phyloP scores from a whole-genome alignment of 164 flowering plant genomes.

The Sedum album region DNA sequence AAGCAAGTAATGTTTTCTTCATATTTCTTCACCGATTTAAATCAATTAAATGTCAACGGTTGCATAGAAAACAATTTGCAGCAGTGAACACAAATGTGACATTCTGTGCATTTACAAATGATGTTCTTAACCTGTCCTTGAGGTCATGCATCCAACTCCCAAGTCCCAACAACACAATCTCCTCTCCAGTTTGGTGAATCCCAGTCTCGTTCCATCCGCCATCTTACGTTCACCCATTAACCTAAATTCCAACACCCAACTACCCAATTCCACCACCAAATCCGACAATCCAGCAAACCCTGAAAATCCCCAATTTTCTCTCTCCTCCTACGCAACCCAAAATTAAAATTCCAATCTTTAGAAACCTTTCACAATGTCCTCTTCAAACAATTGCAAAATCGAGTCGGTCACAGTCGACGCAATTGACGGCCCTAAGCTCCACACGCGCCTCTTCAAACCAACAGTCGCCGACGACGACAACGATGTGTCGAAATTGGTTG shows the following conservation, averaged over 20 bases:
- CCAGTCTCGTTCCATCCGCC: neutral
- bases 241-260: neutral
- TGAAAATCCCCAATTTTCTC: neutral
- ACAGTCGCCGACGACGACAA: slow-evolving; percentile 23
- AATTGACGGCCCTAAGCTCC: slow-evolving; percentile 52
- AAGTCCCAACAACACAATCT: neutral
- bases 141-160: neutral
- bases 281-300: slow-evolving; percentile 5
- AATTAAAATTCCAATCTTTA: neutral
- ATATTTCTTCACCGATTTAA: no score
- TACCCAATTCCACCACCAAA: neutral
- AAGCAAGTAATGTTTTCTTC: no score
- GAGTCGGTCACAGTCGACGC: slow-evolving; percentile 52
- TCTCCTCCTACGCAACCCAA: neutral
- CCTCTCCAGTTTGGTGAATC: neutral
- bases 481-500: slow-evolving; percentile 16
- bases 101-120: neutral
- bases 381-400: slow-evolving; percentile 4
- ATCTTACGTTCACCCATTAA: neutral
- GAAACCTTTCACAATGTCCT: neutral
- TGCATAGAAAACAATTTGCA: no score
- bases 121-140: neutral
- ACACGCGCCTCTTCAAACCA: slow-evolving; percentile 50
- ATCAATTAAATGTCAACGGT: no score
- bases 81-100: neutral